Evolutionary conservation across 2,329 filamentous ascomycete genomes (phyloP).

Genomic region (Aaosphaeria arxii): DNA sequence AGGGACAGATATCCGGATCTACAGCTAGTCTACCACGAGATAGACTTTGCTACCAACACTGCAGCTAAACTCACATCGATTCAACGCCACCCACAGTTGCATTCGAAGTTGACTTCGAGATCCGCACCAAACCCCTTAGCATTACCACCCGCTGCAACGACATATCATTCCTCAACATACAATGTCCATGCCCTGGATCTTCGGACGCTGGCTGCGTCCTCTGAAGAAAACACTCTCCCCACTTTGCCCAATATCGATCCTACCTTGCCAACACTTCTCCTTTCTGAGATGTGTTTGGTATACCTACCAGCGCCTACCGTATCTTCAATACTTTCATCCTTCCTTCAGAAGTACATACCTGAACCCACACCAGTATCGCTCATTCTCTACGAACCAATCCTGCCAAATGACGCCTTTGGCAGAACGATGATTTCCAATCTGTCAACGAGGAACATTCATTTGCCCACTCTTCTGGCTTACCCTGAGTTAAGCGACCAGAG

Average conservation of each 20-base stretch:
- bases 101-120: conserved; percentile 26
- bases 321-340: conserved; percentile 54
- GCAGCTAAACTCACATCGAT: conserved; percentile 57
- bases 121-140: conserved; percentile 24
- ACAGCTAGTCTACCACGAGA: conserved; percentile 76
- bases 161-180: conserved; percentile 50
- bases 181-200: conserved; percentile 64
- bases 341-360: conserved; percentile 36
- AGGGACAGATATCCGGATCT: conserved; percentile 48
- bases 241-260: conserved; percentile 46
- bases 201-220: conserved; percentile 50
- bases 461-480: conserved; percentile 79
- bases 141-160: conserved; percentile 39
- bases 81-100: conserved; percentile 26
- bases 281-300: conserved; percentile 95
- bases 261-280: conserved; percentile 72
- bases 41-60: conserved; percentile 82
- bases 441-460: conserved; percentile 72
- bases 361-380: conserved; percentile 54
- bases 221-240: conserved; percentile 15
- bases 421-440: conserved; percentile 91
- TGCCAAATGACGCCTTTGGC: conserved; percentile 81
- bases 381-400: conserved; percentile 85
- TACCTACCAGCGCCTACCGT: conserved; percentile 72
- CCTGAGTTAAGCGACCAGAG: conserved; percentile 67